These are phyloP conservation scores for Bullera alba DNA, from an alignment of 768 basidiomycete genomes.

Conservation along the genomic window DNA sequence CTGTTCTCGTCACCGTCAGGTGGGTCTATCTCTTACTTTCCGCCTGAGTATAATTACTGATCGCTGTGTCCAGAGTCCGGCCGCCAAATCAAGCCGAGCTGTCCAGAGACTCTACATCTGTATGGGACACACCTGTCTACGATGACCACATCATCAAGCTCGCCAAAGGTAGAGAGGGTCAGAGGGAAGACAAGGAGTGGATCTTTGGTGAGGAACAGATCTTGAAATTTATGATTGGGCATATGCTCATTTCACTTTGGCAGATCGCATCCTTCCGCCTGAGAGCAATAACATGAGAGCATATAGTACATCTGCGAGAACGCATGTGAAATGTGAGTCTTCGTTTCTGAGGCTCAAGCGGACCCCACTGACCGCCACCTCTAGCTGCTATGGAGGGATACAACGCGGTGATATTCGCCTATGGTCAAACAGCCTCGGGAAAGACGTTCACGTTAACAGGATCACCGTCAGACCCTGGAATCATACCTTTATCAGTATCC, in stretches of 20 bases:
- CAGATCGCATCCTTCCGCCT: conserved; percentile 42
- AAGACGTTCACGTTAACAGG: conserved; percentile 67
- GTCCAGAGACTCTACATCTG: conserved; percentile 22
- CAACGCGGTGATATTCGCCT: conserved; percentile 90
- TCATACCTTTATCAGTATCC: conserved; percentile 77
- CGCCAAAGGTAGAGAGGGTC: conserved; percentile 32
- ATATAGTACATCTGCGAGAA: conserved; percentile 35
- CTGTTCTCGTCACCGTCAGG: conserved; percentile 44
- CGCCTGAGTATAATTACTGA: neutral
- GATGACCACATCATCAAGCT: conserved; percentile 31
- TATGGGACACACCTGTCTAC: conserved; percentile 28
- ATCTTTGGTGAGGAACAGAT: conserved; percentile 27
- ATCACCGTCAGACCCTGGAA: conserved; percentile 66
- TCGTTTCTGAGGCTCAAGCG: neutral
- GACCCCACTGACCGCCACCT: neutral
- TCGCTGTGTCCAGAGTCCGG: conserved; percentile 23
- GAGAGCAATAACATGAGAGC: conserved; percentile 29
- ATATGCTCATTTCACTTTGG: neutral
- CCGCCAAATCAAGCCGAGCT: conserved; percentile 33
- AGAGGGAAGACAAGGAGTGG: conserved; percentile 36
- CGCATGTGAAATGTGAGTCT: conserved; percentile 34
- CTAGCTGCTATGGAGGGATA: conserved; percentile 89
- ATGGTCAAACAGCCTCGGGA: conserved; percentile 70
- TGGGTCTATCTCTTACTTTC: conserved; percentile 10
- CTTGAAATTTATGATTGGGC: neutral